A percentile compares a stretch with the other conserved stretches of the same genome.
Conservation (phyloP, 495 filamentous ascomycete genomes). For the Durotheca rogersii region DNA sequence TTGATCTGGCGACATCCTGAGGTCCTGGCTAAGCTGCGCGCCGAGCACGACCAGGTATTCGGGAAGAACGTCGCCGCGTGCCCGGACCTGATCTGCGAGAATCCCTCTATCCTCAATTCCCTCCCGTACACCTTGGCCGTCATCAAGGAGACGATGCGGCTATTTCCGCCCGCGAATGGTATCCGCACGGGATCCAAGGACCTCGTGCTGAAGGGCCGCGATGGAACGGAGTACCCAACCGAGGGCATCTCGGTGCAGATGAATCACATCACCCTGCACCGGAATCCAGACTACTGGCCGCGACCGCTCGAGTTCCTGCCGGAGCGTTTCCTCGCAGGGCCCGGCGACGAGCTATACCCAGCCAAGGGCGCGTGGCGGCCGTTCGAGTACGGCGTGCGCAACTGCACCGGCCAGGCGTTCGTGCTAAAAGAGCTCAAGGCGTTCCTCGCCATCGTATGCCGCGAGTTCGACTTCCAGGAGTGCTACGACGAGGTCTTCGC, state of each 20-base stretch:
- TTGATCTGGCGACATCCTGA: slow-evolving; percentile 47
- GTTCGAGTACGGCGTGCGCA: slow-evolving; percentile 51
- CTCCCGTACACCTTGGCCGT: slow-evolving; percentile 50
- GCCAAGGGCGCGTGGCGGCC: slow-evolving; percentile 50
- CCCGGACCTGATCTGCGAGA: slow-evolving; percentile 26
- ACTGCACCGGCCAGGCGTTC: slow-evolving; percentile 56
- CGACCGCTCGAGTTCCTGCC: slow-evolving; percentile 42
- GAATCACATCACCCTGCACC: slow-evolving; percentile 36
- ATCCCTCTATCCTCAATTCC: slow-evolving; percentile 43
- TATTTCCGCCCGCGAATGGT: slow-evolving; percentile 40
- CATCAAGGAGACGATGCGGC: slow-evolving; percentile 51
- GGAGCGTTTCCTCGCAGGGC: slow-evolving; percentile 41
- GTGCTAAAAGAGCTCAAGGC: slow-evolving; percentile 49
- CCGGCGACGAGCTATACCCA: slow-evolving; percentile 35
- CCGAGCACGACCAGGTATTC: slow-evolving; percentile 47
- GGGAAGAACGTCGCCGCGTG: slow-evolving; percentile 33
- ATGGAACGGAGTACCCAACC: slow-evolving; percentile 37
- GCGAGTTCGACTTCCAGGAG: slow-evolving; percentile 48
- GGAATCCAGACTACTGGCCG: slow-evolving; percentile 36
- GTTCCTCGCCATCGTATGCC: slow-evolving; percentile 45
- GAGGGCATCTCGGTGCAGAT: slow-evolving; percentile 40
- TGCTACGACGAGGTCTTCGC: slow-evolving; percentile 34
- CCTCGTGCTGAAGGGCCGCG: slow-evolving; percentile 29
- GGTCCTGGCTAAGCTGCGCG: slow-evolving; percentile 40
- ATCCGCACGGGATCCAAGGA: slow-evolving; percentile 37